Base-by-base conservation (phyloP, 768 basidiomycete genomes). In the Mycena capillaripes region DNA sequence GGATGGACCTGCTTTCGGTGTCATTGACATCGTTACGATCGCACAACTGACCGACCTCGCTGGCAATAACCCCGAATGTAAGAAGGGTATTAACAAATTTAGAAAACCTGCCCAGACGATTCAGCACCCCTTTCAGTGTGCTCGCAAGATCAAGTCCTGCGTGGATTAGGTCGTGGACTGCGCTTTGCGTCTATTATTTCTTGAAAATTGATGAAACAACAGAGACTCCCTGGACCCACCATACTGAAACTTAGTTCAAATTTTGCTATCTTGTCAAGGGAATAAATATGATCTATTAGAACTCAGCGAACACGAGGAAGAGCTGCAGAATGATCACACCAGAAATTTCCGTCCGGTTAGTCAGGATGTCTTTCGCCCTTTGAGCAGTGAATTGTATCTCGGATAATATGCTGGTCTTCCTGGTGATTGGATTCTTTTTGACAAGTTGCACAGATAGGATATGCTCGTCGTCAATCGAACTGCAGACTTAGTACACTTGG, bases 1-100 rank as follows among this genome's bases (percentile, higher is more conserved):
- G 70, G 42, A 55, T 72, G 11, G 53, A 77, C 75, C 72, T 79
- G 48, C n/a, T 68, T 56, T 72, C 72, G 2, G 76, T 32, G 14
- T 68, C 72, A 42, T 68, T 63, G 17, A n/a, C n/a, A n/a, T n/a
- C 70, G 59, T 55, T 48, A 75, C 7, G 19, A 1, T 9, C 19
- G 27, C 10, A 10, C 23, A 27, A 6, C 7, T 7, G 3, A 23
- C 62, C n/a, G 21, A 66, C 64, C 64, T 66, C 52, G 21, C 38
- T 44, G n/a, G n/a, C n/a, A n/a, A n/a, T 42, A 55, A 23, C 2
- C 38, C 38, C 44, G 10, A 56, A 44, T 30, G 23, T 17, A 6
- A 32, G 25, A 6, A 76, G 12, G 2, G 67, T 66, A 25, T 77
- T 66, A 40, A 79, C 29, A n/a, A 76, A 70, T 23, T 27, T 48